Evolutionary conservation across 2,329 filamentous ascomycete genomes (phyloP), one percentile per base, ranked within the genome.

Genomic region (Stagonosporopsis vannaccii): DNA sequence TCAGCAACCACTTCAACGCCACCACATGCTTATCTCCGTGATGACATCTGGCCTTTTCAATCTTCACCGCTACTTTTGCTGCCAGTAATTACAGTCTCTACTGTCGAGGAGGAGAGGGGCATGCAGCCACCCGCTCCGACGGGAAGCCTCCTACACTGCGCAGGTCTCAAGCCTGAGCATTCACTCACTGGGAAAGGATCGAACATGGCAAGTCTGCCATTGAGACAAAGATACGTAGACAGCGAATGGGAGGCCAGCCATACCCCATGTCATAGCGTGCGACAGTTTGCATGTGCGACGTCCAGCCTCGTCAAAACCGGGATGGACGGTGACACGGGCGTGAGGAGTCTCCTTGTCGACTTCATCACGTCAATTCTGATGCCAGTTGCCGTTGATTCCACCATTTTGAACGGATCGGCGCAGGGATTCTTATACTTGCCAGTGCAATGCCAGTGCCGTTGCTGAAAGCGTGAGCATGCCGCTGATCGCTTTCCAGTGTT

Each of bases 251-350:
- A 48, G 28, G 4, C 2, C 2, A 40, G 13, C 43, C 44, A 20
- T 20, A n/a, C 1, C 23, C 39, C 40, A 39, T 44, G 11, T 23
- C n/a, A n/a, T 36, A 37, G 58, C 52, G 35, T 25, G 9, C 19
- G 23, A 23, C 52, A 48, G 60, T 60, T 59, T 59, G 44, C n/a
- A 39, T 48, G 58, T 58, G 53, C 55, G 5, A 58, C 48, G 28
- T 43, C 23, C 19, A 28, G 28, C 30, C 35, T 45, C 15, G 23
- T 28, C 25, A 51, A 45, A 42, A 32, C 5, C 11, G 32, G 19
- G 19, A 25, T 3, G 26, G 35, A 32, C 20, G 52, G 52, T 51
- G n/a, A 46, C 23, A 46, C 46, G 28, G 33, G 26, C 9, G 22
- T 20, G 22, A 47, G 25, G 13, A 51, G 37, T 32, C 37, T 39